Base-by-base conservation (phyloP, 257 asterid species). In the Mitragyna speciosa region DNA sequence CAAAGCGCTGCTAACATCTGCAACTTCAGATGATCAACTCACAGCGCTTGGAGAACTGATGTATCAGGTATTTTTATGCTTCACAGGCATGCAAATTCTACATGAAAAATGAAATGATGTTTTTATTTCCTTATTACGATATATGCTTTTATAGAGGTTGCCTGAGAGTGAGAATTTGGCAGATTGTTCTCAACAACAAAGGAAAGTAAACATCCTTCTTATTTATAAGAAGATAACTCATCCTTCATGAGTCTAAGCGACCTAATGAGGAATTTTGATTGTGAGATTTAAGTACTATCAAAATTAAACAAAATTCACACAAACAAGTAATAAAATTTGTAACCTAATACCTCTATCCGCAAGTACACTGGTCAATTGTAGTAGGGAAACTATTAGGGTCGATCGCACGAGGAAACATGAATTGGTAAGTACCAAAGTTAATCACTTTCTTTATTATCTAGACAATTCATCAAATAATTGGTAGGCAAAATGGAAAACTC, bases 11-110 rank as follows among this genome's bases (percentile, higher is more conserved):
- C 88, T 95, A 70, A 93, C 99, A 72, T 91, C 98, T 56, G 70
- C 88, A 70, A 82, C 89, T 79, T 95, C 99, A 17, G 98, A 92
- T 36, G 94, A 95, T 0, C 99, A 93, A 78, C 86, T 93, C 78
- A 82, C 91, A 48, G 92, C 99, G 75, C 91, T 95, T 2, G 98
- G 99, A 75, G 99, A 93, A 81, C 85, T 95, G 78, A 68, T 95
- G 89, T 93, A 95, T 86, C 98, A 93, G 97, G 99, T 93, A 86
- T 19, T 54, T 51, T 66, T 41, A 49, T 75, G 63, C 15, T 73
- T 76, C 64, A 45, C 36, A 45, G 39, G 1, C 20, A 75, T 24
- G 41, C 9, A 58, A 52, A 36, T 73, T 65, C 36, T 20, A 10
- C 56, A 33, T 77, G 39, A 3, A 8, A 41, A 78, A 36, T 54